These are phyloP conservation scores for Elsinoe ampelina DNA, from an alignment of 2,329 filamentous ascomycete genomes.

Conservation along the genomic window DNA sequence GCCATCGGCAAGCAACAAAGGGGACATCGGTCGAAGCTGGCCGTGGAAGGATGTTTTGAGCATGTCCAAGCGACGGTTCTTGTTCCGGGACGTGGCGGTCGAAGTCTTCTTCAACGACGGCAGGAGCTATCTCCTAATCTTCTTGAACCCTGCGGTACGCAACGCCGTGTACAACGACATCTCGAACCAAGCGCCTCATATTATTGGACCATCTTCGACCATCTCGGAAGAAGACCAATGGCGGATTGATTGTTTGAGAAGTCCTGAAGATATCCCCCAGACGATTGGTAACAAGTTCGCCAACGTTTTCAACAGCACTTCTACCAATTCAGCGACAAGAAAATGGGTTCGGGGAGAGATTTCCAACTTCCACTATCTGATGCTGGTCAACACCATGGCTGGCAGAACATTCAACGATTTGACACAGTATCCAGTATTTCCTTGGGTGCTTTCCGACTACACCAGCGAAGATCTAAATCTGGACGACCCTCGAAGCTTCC, in stretches of 20 bases:
- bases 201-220: conserved; percentile 48
- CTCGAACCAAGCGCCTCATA: conserved; percentile 68
- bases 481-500: conserved; percentile 71
- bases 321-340: conserved; percentile 74
- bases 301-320: conserved; percentile 77
- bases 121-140: conserved; percentile 84
- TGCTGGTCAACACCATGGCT: conserved; percentile 97
- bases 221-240: conserved; percentile 72
- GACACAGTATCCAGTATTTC: conserved; percentile 96
- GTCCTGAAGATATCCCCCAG: conserved; percentile 53
- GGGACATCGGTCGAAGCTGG: conserved; percentile 84
- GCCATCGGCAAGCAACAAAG: conserved; percentile 24
- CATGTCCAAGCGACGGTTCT: conserved; percentile 86
- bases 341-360: conserved; percentile 91
- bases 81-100: conserved; percentile 93
- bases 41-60: conserved; percentile 90
- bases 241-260: conserved; percentile 77
- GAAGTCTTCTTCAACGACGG: conserved; percentile 97
- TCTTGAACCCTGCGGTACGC: conserved; percentile 61
- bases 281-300: conserved; percentile 80
- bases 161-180: conserved; percentile 76
- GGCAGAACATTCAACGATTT: conserved; percentile 95
- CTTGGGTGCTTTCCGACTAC: conserved; percentile 94
- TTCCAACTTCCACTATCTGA: conserved; percentile 97
- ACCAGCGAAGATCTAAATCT: conserved; percentile 87